Evolutionary conservation across 192 early-diverging fungal genomes (phyloP).

Genomic region (Coemansia javaensis): DNA sequence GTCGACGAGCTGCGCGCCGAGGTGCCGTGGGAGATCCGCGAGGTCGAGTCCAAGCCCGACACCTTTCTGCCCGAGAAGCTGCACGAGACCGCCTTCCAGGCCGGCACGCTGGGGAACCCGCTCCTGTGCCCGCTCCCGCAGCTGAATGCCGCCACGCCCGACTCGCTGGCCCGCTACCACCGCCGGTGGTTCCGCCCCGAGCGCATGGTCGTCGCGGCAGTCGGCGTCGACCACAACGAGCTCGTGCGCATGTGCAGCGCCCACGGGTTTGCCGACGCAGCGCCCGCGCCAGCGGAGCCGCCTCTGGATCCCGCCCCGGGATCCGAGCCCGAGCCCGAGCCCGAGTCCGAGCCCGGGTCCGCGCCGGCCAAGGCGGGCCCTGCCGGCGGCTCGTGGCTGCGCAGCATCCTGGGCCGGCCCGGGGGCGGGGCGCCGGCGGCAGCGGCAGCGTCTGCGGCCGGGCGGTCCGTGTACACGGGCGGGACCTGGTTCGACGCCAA

Average conservation of each 20-base stretch:
- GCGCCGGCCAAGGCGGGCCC: background rate
- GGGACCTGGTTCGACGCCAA: conserved; percentile 71
- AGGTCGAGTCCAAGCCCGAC: conserved; percentile 78
- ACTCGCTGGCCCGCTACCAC: conserved; percentile 66
- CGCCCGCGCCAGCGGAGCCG: conserved; percentile 21
- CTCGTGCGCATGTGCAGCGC: conserved; percentile 63
- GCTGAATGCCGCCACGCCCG: conserved; percentile 63
- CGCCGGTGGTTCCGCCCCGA: conserved; percentile 84
- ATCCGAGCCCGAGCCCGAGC: background rate
- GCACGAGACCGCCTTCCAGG: conserved; percentile 76
- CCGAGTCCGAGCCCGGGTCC: background rate
- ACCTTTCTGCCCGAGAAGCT: conserved; percentile 82
- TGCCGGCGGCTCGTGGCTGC: conserved; percentile 17
- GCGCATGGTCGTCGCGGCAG: conserved; percentile 83
- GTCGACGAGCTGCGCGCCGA: conserved; percentile 73
- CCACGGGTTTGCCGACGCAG: conserved; percentile 68
- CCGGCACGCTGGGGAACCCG: conserved; percentile 77
- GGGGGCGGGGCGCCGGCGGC: conserved; percentile 9
- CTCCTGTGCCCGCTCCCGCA: conserved; percentile 66
- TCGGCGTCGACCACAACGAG: conserved; percentile 81
- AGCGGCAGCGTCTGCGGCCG: conserved; percentile 30
- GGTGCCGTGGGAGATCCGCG: conserved; percentile 83
- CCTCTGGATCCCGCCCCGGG: background rate
- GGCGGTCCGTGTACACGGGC: conserved; percentile 72
- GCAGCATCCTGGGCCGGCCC: conserved; percentile 12